Evolutionary conservation across 352 stramenopile species (phyloP), one percentile per base, ranked within the genome.

Genomic region (Aphanomyces astaci): DNA sequence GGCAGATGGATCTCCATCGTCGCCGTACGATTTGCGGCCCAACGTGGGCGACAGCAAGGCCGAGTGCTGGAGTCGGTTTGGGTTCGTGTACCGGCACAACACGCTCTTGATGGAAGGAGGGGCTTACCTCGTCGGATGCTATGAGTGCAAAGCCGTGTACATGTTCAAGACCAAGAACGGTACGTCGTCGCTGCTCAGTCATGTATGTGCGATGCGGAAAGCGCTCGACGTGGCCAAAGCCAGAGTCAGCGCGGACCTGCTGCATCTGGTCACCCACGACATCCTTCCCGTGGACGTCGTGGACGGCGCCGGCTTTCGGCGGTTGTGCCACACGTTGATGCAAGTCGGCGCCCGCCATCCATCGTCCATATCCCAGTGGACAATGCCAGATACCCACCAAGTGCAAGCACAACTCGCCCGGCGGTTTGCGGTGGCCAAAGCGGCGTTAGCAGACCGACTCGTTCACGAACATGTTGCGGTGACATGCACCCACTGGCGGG

Each of bases 61-160:
- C 7, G 40, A 46, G 25, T 60, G 43, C 32, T 68, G 62, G 62
- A 4, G 39, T 24, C 62, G 62, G 7, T 68, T 68, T 24, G 62
- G 62, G 28, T 68, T 68, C 33, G 46, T 68, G 19, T 68, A 68
- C 33, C 40, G 28, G 33, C 48, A 68, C 51, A 52, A 52, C 43
- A 33, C 28, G 31, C 62, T 68, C 32, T 3, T 68, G 9, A 10
- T 51, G 3, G 62, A 68, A 31, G 2, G n/a, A 32, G 60, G 51
- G 2, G 11, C 28, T 9, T 24, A 68, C 27, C 56, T 53, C 32
- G 62, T 68, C 30, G 62, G 33, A 13, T 68, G 62, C 62, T 68
- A 68, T 24, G 62, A 36, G 2, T 68, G 62, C 40, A 68, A 68
- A 15, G n/a, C 25, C 2, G 27, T 68, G 7, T 63, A 49, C 32